Evolutionary conservation across 208 protist species (phyloP), one percentile per base, ranked within the genome.

Genomic region (Trypanosoma mega): DNA sequence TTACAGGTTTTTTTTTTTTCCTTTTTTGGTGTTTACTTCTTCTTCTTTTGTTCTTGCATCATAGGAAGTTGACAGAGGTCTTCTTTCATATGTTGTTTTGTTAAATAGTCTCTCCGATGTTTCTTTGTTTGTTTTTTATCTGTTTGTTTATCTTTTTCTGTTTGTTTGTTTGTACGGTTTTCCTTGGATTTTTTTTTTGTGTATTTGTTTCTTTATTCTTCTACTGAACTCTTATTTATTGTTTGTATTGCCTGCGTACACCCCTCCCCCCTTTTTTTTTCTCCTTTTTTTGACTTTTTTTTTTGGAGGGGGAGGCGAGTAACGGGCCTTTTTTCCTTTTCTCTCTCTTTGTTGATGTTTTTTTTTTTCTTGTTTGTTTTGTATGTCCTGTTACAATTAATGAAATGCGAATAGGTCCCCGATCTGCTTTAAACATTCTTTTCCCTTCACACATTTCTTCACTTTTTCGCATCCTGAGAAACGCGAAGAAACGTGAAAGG

Each of bases 81-180:
- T n/a, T n/a, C n/a, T n/a, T n/a, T n/a, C n/a, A n/a, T n/a, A n/a
- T n/a, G n/a, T n/a, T n/a, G n/a, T n/a, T n/a, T n/a, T n/a, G n/a
- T n/a, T n/a, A n/a, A n/a, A n/a, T 29, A 46, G 9, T 27, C 59
- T 9, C 36, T 82, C 18, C 80, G 71, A 68, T 64, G 52, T 44
- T 45, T 45, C 49, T 30, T 59, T 18, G 29, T 20, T 67, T 21
- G 8, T 41, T 24, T 56, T 56, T 16, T 33, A 47, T n/a, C 6
- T 37, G 34, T 50, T 21, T 65, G 31, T 49, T 27, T 59, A 54
- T 53, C 11, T 58, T 31, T 39, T 26, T 62, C 36, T 23, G 11
- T 34, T 18, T 44, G 41, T 48, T 14, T 50, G 44, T 52, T 53
- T 33, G 43, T 30, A 24, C n/a, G n/a, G n/a, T n/a, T n/a, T n/a